Conservation (phyloP, 2,329 filamentous ascomycete genomes). For the Pseudomassariella vexata region DNA sequence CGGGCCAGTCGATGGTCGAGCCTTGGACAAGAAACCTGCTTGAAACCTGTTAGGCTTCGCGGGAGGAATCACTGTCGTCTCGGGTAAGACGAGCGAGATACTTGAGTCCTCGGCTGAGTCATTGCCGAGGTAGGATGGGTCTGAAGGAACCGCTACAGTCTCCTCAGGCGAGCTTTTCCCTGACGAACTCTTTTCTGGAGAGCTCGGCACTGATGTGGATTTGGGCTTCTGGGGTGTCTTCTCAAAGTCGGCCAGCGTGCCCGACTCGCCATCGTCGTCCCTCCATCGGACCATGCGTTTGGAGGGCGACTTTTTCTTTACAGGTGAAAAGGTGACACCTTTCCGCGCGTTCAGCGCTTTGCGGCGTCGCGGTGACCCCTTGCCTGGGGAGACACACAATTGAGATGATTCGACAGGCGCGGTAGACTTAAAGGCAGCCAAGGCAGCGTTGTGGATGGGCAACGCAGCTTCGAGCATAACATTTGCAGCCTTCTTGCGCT, state of each 20-base stretch:
- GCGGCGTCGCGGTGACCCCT: conserved; percentile 74
- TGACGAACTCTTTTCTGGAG: conserved; percentile 47
- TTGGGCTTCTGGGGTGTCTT: conserved; percentile 74
- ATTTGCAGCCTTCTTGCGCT: conserved; percentile 54
- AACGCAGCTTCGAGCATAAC: conserved; percentile 30
- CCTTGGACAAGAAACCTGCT: conserved; percentile 73
- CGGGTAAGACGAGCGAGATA: conserved; percentile 53
- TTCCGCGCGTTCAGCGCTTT: conserved; percentile 62
- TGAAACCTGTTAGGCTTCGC: conserved; percentile 74
- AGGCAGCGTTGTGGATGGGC: conserved; percentile 37
- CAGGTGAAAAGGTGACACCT: conserved; percentile 73
- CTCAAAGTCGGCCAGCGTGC: conserved; percentile 82
- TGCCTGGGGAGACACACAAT: conserved; percentile 58
- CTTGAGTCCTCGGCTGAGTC: conserved; percentile 44
- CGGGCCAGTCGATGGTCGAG: conserved; percentile 34
- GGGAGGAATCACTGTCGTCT: conserved; percentile 28
- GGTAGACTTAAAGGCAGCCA: too few relatives aligned
- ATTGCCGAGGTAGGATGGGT: conserved; percentile 43
- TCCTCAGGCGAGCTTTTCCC: conserved; percentile 53
- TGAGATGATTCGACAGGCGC: conserved; percentile 26
- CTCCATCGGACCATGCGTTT: conserved; percentile 87
- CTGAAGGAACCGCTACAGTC: conserved; percentile 35
- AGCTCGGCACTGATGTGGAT: conserved; percentile 47
- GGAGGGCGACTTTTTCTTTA: conserved; percentile 64
- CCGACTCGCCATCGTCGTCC: conserved; percentile 78